Evolutionary conservation across 2,329 filamentous ascomycete species (phyloP), one percentile per base, ranked within the genome.

Genomic region (Fusarium praegraminearum): DNA sequence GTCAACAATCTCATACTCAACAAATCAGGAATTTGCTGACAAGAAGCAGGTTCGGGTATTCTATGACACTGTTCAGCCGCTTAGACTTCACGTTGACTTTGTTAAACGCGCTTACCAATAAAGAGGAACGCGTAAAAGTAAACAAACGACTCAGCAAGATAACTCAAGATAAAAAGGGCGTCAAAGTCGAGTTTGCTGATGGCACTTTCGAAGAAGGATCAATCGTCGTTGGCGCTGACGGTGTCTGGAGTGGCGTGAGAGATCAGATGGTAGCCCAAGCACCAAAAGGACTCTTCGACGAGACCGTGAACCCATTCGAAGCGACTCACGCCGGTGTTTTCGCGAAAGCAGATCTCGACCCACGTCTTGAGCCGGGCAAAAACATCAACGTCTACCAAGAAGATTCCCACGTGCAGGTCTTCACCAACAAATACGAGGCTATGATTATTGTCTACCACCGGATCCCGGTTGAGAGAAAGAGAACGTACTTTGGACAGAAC

Each of bases 31-130:
- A 20, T 1, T 10, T 20, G 8, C 24, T 55, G 7, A 28, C 18
- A 9, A 5, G 2, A 30, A 13, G 15, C 7, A 67, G 65, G 7
- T 65, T 50, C 5, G 64, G 65, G 3, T 67, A 67, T n/a, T 52
- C 64, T 2, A 67, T 67, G 33, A 22, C 54, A 6, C 35, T 68
- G 11, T 67, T 65, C 7, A 68, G 67, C 12, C 45, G 65, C n/a
- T 49, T 38, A 0, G 65, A 63, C 7, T 67, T 68, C n/a, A 64
- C 65, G 1, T 28, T 18, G 15, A 47, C 46, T 24, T 30, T 67
- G 13, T 33, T 67, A 18, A 46, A 57, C 24, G 13, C 49, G 1
- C 64, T 67, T 13, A 24, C 36, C 6, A 59, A 54, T 2, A 53
- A 52, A 15, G 30, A 59, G 0, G 32, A 54, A 13, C 52, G 40